Evolutionary conservation across 306 rosid genomes (phyloP), one percentile per base, ranked within the genome.

Genomic region (Inga laurina): DNA sequence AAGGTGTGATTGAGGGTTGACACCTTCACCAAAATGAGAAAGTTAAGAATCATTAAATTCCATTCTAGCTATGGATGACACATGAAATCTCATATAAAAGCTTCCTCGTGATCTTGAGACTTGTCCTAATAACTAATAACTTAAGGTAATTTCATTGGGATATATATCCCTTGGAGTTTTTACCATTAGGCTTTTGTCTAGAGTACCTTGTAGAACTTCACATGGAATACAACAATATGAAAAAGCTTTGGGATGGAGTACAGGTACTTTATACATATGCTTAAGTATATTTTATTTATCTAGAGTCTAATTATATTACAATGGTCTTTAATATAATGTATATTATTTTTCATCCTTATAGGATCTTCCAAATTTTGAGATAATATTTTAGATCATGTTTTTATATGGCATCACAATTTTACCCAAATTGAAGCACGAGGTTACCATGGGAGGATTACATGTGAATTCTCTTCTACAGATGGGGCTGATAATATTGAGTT

Each of bases 361-460:
- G 75, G 75, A 70, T 70, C 24, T 70, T 21, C 52, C 45, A 24
- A 39, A 69, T 37, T 41, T 69, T 21, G 21, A 69, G 74, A 39
- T 0, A 51, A 51, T 44, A 35, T 10, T 35, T 24, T 43, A 13
- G 86, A 77, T 72, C 70, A 83, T 78, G 75, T 72, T 43, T 19
- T 62, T 27, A 9, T 78, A 44, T 83, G 85, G 85, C 69, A 77
- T 45, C 27, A 19, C 13, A 57, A n/a, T 0, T 57, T 57, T 57
- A 54, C 30, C 10, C 10, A n/a, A 57, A n/a, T 5, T 14, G 56
- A 51, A 3, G 56, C 21, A 3, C 16, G 5, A 15, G 56, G 21
- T 51, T 51, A 67, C 19, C 15, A 41, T 41, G 51, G 22, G 13
- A 77, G 54, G 37, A 21, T 85, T 0, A 3, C 76, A 77, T 77